A percentile compares a stretch with the other conserved stretches of the same genome.
Evolutionary conservation across 176 grass and related monocot species (phyloP).

Genomic region (Carex parvula): DNA sequence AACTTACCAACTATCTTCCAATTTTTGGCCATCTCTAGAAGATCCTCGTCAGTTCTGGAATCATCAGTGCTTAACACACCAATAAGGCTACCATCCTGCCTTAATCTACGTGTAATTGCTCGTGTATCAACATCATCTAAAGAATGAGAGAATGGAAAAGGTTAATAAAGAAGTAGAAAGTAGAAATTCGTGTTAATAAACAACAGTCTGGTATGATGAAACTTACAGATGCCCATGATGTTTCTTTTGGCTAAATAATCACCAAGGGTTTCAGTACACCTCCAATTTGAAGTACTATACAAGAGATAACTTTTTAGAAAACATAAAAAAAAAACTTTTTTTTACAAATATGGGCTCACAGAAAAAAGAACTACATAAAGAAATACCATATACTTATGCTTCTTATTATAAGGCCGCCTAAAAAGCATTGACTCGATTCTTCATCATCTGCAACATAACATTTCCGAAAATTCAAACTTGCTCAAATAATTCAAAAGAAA

Average conservation of each 20-base stretch:
- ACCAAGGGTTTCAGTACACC: slow-evolving; percentile 73
- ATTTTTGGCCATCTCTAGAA: slow-evolving; percentile 66
- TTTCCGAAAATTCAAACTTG: neutral
- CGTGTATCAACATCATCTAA: slow-evolving; percentile 90
- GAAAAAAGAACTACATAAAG: slow-evolving; percentile 28
- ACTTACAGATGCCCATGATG: slow-evolving; percentile 96
- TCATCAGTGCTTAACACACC: slow-evolving; percentile 89
- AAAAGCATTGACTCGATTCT: slow-evolving; percentile 79
- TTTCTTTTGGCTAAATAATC: slow-evolving; percentile 84
- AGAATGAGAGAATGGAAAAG: neutral
- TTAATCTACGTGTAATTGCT: slow-evolving; percentile 83
- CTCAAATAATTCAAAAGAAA: neutral
- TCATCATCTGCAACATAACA: slow-evolving; percentile 56
- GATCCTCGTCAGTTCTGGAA: slow-evolving; percentile 54
- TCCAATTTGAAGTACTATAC: slow-evolving; percentile 85
- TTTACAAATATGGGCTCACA: neutral
- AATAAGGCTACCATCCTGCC: slow-evolving; percentile 96
- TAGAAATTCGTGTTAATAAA: neutral
- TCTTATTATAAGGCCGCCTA: slow-evolving; percentile 82
- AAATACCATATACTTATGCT: slow-evolving; percentile 79
- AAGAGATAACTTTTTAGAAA: neutral
- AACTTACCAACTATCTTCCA: slow-evolving; percentile 95
- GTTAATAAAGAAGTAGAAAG: neutral
- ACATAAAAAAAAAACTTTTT: neutral
- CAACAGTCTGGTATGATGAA: neutral